phyloP scores from a whole-genome alignment of 306 rosid genomes.

The Pachyrhizus erosus region DNA sequence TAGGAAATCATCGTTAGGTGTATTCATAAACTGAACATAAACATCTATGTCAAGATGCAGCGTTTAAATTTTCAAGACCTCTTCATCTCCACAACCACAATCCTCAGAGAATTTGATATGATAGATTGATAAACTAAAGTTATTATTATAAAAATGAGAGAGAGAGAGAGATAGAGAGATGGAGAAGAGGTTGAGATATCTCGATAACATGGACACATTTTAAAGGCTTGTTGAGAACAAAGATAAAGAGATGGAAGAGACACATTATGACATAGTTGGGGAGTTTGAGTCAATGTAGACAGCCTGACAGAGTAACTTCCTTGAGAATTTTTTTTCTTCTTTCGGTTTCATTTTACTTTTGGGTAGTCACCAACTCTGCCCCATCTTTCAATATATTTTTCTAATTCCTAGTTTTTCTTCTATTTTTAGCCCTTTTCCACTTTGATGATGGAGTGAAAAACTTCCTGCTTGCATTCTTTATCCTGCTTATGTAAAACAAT shows the following conservation, averaged over 20 bases:
- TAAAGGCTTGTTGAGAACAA: constrained; percentile 4
- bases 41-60: neutral
- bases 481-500: neutral
- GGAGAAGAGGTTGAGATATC: constrained; percentile 1
- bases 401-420: constrained; percentile 13
- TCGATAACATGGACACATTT: neutral
- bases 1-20: neutral
- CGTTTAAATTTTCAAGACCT: neutral
- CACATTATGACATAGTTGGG: neutral
- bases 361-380: neutral
- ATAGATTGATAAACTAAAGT: neutral
- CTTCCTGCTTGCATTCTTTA: neutral
- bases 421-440: neutral
- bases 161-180: neutral
- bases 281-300: constrained; percentile 19
- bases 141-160: constrained; percentile 1
- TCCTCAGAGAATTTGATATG: neutral
- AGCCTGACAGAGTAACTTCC: neutral
- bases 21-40: neutral
- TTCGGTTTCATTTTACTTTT: constrained; percentile 6
- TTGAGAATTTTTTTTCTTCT: neutral
- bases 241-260: constrained; percentile 20
- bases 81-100: neutral
- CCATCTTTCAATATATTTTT: neutral
- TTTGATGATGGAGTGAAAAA: neutral